Evolutionary conservation across 768 basidiomycete genomes (phyloP).

Genomic region (Termitomyces sp.): DNA sequence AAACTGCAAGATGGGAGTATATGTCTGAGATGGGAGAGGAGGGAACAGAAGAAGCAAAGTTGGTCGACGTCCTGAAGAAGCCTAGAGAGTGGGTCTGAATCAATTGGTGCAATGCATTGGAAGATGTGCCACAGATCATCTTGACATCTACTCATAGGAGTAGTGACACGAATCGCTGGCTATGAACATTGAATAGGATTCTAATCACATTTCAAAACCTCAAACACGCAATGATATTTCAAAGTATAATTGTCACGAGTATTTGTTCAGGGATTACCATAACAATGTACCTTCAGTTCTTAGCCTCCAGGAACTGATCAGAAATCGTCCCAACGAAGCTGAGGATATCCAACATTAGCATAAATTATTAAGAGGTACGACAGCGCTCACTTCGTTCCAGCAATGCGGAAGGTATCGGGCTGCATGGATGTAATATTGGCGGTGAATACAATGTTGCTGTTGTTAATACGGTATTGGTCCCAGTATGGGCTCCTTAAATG

Average conservation of each 20-base stretch:
- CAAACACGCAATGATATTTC: neutral
- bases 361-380: neutral
- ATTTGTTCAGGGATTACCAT: neutral
- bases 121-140: too few species aligned
- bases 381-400: slow-evolving; percentile 10
- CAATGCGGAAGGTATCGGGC: slow-evolving; percentile 11
- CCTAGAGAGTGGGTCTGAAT: slow-evolving; percentile 61
- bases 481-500: slow-evolving; percentile 6
- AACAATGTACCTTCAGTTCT: neutral
- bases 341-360: neutral
- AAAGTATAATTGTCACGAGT: too few species aligned
- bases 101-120: neutral
- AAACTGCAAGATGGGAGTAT: slow-evolving; percentile 89
- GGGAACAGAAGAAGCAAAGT: slow-evolving; percentile 62
- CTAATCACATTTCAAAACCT: too few species aligned
- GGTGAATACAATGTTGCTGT: slow-evolving; percentile 7
- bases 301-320: slow-evolving; percentile 13
- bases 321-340: slow-evolving; percentile 17
- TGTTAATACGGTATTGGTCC: slow-evolving; percentile 5
- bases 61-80: slow-evolving; percentile 57
- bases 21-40: slow-evolving; percentile 69
- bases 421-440: slow-evolving; percentile 10
- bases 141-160: too few species aligned
- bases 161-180: too few species aligned
- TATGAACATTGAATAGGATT: too few species aligned